A percentile compares a stretch with the other conserved stretches of the same genome.
These are phyloP conservation scores for Neurospora cerealis DNA, from an alignment of 495 filamentous ascomycete genomes.

Conservation along the genomic window DNA sequence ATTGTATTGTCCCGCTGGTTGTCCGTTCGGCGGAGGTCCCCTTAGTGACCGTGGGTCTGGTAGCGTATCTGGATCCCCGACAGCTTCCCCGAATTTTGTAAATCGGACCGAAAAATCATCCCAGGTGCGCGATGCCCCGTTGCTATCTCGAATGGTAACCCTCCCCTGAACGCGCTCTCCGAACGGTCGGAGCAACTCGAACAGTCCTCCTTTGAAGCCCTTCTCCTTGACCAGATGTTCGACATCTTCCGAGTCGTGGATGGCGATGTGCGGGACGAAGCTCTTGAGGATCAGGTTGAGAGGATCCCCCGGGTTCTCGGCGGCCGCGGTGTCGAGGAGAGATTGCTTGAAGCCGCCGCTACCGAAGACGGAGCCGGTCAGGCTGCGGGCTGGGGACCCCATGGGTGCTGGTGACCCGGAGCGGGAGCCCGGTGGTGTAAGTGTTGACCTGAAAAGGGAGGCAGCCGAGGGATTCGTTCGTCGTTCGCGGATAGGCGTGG, in stretches of 20 bases:
- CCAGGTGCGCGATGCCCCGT: constrained; percentile 68
- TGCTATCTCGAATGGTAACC: constrained; percentile 81
- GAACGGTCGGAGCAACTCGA: constrained; percentile 79
- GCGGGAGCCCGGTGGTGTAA: constrained; percentile 43
- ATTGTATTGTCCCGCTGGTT: constrained; percentile 9
- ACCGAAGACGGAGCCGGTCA: constrained; percentile 39
- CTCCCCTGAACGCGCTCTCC: constrained; percentile 84
- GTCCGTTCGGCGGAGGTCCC: constrained; percentile 11
- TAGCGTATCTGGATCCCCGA: constrained; percentile 39
- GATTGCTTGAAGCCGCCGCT: constrained; percentile 26
- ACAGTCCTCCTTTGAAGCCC: constrained; percentile 71
- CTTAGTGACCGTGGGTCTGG: constrained; percentile 13
- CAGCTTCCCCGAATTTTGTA: constrained; percentile 51
- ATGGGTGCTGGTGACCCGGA: constrained; percentile 47
- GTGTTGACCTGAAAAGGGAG: constrained; percentile 47
- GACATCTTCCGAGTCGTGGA: constrained; percentile 75
- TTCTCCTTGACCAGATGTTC: constrained; percentile 73
- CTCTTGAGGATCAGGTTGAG: constrained; percentile 67
- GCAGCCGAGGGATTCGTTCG: constrained; percentile 47
- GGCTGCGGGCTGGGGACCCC: constrained; percentile 43
- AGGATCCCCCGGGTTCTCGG: constrained; percentile 47
- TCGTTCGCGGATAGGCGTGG: constrained; percentile 33
- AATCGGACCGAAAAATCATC: constrained; percentile 90
- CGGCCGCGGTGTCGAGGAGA: constrained; percentile 39
- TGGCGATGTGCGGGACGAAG: constrained; percentile 78